Conservation (phyloP, 495 filamentous ascomycete genomes). For the Hypoxylon perforatum region DNA sequence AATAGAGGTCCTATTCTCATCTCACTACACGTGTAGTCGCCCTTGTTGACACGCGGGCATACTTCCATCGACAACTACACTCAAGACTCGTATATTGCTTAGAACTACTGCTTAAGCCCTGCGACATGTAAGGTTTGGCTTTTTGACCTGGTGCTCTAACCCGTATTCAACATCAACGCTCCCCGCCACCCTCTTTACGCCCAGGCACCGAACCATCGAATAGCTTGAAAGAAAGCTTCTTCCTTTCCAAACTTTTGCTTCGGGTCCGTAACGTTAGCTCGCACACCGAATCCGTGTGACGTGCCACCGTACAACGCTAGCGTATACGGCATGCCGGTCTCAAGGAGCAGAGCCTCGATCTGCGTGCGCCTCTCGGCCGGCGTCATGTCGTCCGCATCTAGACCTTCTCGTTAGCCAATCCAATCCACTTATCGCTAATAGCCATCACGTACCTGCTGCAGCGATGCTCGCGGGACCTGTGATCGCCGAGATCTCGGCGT, state of each 20-base stretch:
- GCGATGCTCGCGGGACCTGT: slow-evolving; percentile 73
- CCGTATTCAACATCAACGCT: too few relatives aligned
- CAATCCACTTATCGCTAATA: not conserved
- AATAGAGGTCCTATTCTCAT: too few relatives aligned
- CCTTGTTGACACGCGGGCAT: too few relatives aligned
- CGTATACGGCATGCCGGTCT: slow-evolving; percentile 63
- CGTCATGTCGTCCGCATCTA: slow-evolving; percentile 73
- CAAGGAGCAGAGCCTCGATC: slow-evolving; percentile 53
- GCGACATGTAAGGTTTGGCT: too few relatives aligned
- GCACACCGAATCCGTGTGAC: slow-evolving; percentile 75
- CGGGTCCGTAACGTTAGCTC: slow-evolving; percentile 67
- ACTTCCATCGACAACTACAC: too few relatives aligned
- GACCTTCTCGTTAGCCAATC: slow-evolving; percentile 6
- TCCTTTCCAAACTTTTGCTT: slow-evolving; percentile 78
- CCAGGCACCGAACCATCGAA: slow-evolving; percentile 72
- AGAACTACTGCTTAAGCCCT: too few relatives aligned
- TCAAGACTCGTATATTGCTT: too few relatives aligned
- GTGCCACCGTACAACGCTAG: slow-evolving; percentile 74
- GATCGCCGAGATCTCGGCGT: slow-evolving; percentile 72
- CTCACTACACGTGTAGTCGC: too few relatives aligned
- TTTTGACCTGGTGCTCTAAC: too few relatives aligned
- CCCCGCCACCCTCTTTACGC: slow-evolving; percentile 6
- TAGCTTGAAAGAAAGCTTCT: slow-evolving; percentile 78
- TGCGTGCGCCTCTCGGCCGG: slow-evolving; percentile 67
- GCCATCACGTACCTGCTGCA: slow-evolving; percentile 65